Evolutionary conservation across 495 filamentous ascomycete species (phyloP).

Genomic region (Copromyces sp.): DNA sequence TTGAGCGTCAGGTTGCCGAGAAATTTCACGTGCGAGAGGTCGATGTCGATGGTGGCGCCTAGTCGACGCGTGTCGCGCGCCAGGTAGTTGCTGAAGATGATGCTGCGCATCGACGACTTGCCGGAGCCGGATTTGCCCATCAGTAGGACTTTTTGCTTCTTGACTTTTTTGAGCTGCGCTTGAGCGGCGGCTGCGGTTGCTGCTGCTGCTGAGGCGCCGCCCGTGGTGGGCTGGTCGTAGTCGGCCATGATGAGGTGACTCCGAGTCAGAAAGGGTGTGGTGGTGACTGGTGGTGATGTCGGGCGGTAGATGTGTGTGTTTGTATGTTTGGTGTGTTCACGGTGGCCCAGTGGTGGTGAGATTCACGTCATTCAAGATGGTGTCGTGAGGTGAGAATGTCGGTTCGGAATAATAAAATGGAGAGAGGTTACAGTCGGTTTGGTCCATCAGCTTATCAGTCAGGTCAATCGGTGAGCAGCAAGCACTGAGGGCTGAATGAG

Average conservation of each 20-base stretch:
- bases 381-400: not conserved
- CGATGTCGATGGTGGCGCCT: constrained; percentile 97
- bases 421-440: not conserved
- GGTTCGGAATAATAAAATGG: not conserved
- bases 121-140: constrained; percentile 96
- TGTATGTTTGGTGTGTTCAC: not conserved
- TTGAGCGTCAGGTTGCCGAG: constrained; percentile 94
- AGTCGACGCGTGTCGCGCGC: constrained; percentile 90
- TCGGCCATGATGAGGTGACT: not conserved
- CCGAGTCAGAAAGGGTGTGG: not conserved
- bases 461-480: not conserved
- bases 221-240: constrained; percentile 2
- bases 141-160: constrained; percentile 52
- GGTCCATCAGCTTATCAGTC: not conserved
- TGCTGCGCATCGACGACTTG: constrained; percentile 97
- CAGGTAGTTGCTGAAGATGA: constrained; percentile 97
- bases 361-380: not conserved
- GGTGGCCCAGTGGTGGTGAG: not conserved
- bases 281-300: not conserved
- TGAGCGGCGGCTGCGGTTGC: not conserved
- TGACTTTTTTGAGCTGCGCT: constrained; percentile 43
- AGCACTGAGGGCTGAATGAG: not conserved
- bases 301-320: not conserved
- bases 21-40: constrained; percentile 96
- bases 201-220: not conserved